A percentile compares a stretch with the other conserved stretches of the same genome.
Conservation (phyloP, 345 rosid species). For the Luvunga scandens region DNA sequence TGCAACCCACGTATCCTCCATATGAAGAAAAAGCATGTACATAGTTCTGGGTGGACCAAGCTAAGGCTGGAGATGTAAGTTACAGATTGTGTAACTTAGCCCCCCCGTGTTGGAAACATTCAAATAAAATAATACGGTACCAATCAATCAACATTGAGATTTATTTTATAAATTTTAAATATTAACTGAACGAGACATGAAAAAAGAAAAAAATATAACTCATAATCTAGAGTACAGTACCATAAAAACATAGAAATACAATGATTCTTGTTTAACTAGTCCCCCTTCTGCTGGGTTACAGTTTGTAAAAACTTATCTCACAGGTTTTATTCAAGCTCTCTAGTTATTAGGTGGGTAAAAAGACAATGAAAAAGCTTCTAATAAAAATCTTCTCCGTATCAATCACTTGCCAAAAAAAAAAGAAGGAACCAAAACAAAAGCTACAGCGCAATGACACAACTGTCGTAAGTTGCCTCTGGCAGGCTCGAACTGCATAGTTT, state of each 20-base stretch:
- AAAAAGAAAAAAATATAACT: neutral
- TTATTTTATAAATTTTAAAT: too few relatives aligned
- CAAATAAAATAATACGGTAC: too few relatives aligned
- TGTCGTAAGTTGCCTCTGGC: neutral
- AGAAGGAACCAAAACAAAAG: neutral
- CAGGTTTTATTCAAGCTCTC: constrained; percentile 19
- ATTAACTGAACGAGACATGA: too few relatives aligned
- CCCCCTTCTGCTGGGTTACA: neutral
- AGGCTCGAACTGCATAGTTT: neutral
- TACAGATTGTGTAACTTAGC: too few relatives aligned
- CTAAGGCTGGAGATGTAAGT: too few relatives aligned
- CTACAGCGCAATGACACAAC: too few relatives aligned
- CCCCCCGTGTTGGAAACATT: too few relatives aligned
- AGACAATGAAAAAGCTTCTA: neutral
- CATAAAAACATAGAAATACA: constrained; percentile 5
- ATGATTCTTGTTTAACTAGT: neutral
- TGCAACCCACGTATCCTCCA: too few relatives aligned
- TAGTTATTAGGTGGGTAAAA: neutral
- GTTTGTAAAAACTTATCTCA: neutral
- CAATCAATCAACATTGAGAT: too few relatives aligned
- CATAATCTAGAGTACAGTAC: neutral
- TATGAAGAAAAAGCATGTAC: too few relatives aligned
- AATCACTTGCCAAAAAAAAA: neutral
- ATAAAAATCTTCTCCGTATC: neutral
- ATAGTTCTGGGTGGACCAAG: too few relatives aligned